These are phyloP conservation scores for Ceratocystis eucalypticola DNA, from an alignment of 2,329 filamentous ascomycete genomes.

Conservation along the genomic window DNA sequence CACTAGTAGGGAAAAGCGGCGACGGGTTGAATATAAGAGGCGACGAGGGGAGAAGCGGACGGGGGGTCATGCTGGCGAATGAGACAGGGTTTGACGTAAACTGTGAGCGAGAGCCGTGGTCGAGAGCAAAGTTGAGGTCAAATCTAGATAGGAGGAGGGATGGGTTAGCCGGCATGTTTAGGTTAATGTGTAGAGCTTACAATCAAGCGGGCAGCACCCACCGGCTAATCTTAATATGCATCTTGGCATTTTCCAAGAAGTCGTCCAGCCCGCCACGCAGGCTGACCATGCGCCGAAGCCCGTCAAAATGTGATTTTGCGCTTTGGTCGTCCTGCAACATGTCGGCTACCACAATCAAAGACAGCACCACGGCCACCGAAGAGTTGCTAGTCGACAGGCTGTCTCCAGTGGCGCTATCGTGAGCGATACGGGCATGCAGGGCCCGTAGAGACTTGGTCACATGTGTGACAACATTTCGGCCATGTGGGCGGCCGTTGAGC, in stretches of 20 bases:
- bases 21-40: not conserved
- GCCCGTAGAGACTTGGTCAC: slow-evolving; percentile 17
- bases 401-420: not conserved
- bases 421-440: slow-evolving; percentile 13
- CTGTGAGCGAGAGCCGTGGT: slow-evolving; percentile 14
- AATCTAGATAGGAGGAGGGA: not conserved
- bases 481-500: slow-evolving; percentile 15
- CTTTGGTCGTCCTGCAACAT: slow-evolving; percentile 17
- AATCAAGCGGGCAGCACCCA: not conserved
- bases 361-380: slow-evolving; percentile 17
- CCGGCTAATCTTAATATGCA: slow-evolving; percentile 18
- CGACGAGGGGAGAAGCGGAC: slow-evolving; percentile 8
- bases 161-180: not conserved
- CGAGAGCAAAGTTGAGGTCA: slow-evolving; percentile 14
- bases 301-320: slow-evolving; percentile 17
- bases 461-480: slow-evolving; percentile 10
- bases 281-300: slow-evolving; percentile 16
- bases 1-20: not conserved
- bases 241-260: slow-evolving; percentile 17
- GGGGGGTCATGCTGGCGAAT: slow-evolving; percentile 14
- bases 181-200: not conserved
- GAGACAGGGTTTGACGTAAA: slow-evolving; percentile 14
- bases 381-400: slow-evolving; percentile 11
- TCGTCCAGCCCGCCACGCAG: slow-evolving; percentile 17
- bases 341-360: slow-evolving; percentile 17